phyloP scores from a whole-genome alignment of 2,329 filamentous ascomycete genomes.

The Calonectria hawksworthii region DNA sequence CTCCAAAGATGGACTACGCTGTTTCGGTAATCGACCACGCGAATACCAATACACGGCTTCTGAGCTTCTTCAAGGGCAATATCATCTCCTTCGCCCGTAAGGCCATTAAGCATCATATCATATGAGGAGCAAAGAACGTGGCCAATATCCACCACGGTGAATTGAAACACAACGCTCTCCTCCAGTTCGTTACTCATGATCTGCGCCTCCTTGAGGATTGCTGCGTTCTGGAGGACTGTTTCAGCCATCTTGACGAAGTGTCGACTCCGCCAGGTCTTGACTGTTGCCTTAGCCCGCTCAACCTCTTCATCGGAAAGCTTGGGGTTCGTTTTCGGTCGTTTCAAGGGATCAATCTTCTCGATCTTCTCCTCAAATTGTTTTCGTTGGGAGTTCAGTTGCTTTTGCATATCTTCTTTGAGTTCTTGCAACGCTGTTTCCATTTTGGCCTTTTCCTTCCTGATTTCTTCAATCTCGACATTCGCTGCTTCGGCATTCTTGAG shows the following conservation, averaged over 20 bases:
- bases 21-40: constrained; percentile 92
- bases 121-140: constrained; percentile 94
- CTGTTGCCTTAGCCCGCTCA: constrained; percentile 74
- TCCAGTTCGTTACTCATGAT: constrained; percentile 98
- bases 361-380: constrained; percentile 88
- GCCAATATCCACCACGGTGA: constrained; percentile 89
- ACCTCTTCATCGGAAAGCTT: constrained; percentile 81
- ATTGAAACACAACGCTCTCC: constrained; percentile 94
- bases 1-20: constrained; percentile 94
- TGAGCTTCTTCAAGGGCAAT: constrained; percentile 82
- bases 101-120: constrained; percentile 93
- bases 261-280: constrained; percentile 83
- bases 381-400: constrained; percentile 85
- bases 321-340: constrained; percentile 71
- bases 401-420: constrained; percentile 90
- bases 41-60: constrained; percentile 92
- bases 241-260: constrained; percentile 97
- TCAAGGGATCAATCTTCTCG: constrained; percentile 78
- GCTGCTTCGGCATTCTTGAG: constrained; percentile 81
- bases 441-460: constrained; percentile 83
- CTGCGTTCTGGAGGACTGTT: constrained; percentile 87
- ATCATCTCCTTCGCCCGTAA: constrained; percentile 88
- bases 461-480: constrained; percentile 84
- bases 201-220: constrained; percentile 93
- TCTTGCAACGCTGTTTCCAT: constrained; percentile 87